A percentile compares a stretch with the other conserved stretches of the same genome.
These are phyloP conservation scores for Phytophthora quininea DNA, from an alignment of 352 stramenopile species.

Conservation along the genomic window DNA sequence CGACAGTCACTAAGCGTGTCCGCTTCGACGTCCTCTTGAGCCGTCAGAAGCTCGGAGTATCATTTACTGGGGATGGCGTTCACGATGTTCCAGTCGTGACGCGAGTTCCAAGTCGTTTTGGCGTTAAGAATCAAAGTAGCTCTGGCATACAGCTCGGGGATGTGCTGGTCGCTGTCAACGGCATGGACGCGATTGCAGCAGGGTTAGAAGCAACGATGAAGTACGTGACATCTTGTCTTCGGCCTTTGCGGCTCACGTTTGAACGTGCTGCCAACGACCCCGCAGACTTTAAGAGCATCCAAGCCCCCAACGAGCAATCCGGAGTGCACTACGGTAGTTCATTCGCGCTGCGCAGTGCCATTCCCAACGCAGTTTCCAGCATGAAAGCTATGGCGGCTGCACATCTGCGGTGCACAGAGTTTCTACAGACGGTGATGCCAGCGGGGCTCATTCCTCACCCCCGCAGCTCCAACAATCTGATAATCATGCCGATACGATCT, in stretches of 20 bases:
- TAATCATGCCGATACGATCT: slow-evolving; percentile 11
- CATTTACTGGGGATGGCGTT: slow-evolving; percentile 50
- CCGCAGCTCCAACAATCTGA: slow-evolving; percentile 2
- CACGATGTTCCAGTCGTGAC: slow-evolving; percentile 58
- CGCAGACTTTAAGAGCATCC: slow-evolving; percentile 12
- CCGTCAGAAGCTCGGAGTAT: slow-evolving; percentile 47
- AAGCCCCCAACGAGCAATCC: slow-evolving; percentile 28
- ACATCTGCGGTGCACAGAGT: slow-evolving; percentile 23
- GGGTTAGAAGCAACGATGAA: slow-evolving; percentile 47
- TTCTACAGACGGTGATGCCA: slow-evolving; percentile 20
- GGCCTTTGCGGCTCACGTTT: slow-evolving; percentile 59
- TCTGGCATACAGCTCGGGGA: slow-evolving; percentile 43
- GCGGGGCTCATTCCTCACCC: slow-evolving; percentile 1
- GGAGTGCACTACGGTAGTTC: slow-evolving; percentile 12
- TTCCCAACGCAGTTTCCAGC: slow-evolving; percentile 6
- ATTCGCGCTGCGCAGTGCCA: slow-evolving; percentile 13
- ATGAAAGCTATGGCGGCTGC: slow-evolving; percentile 17
- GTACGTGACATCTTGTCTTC: slow-evolving; percentile 38
- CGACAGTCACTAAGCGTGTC: slow-evolving; percentile 20
- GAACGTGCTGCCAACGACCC: slow-evolving; percentile 43
- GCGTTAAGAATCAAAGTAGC: neutral
- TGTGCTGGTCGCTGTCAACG: slow-evolving; percentile 63
- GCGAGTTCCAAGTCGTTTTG: slow-evolving; percentile 19
- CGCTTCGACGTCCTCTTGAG: slow-evolving; percentile 49
- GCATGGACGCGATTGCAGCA: slow-evolving; percentile 46